Percentiles rank a stretch among this genome's conserved stretches.
These are phyloP conservation scores for Verbascum thapsus DNA, from an alignment of 257 asterid species.

Conservation along the genomic window DNA sequence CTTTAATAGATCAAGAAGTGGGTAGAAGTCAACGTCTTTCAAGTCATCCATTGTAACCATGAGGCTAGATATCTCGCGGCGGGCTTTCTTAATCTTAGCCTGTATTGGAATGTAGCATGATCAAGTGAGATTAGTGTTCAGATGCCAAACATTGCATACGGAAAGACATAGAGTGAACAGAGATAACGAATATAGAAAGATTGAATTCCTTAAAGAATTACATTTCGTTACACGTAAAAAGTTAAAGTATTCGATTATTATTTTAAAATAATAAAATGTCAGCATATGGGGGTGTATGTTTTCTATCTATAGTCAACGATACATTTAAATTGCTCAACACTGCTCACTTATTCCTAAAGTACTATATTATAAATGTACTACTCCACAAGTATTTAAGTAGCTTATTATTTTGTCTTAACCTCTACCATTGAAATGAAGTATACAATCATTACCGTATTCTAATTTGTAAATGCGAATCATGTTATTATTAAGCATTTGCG, in stretches of 20 bases:
- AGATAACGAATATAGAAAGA: not conserved
- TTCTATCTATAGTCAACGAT: not conserved
- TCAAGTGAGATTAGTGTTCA: slow-evolving; percentile 7
- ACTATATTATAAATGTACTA: too few relatives aligned
- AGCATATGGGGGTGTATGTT: not conserved
- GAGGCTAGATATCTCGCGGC: slow-evolving; percentile 50
- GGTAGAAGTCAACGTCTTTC: slow-evolving; percentile 66
- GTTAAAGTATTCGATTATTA: not conserved
- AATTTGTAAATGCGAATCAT: too few relatives aligned
- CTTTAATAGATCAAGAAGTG: slow-evolving; percentile 64
- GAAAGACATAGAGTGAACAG: not conserved
- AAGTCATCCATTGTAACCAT: slow-evolving; percentile 64
- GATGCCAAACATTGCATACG: slow-evolving; percentile 9
- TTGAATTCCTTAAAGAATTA: not conserved
- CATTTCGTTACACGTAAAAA: not conserved
- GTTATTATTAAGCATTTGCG: too few relatives aligned
- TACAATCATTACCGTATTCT: too few relatives aligned
- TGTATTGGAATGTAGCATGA: slow-evolving; percentile 37
- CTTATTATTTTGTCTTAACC: too few relatives aligned
- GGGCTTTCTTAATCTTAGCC: slow-evolving; percentile 77
- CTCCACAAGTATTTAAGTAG: too few relatives aligned
- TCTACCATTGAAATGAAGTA: too few relatives aligned
- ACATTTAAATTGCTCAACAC: not conserved
- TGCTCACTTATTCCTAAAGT: not conserved
- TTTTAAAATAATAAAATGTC: not conserved